phyloP scores from a whole-genome alignment of 768 basidiomycete species.

The Tremella mesenterica region DNA sequence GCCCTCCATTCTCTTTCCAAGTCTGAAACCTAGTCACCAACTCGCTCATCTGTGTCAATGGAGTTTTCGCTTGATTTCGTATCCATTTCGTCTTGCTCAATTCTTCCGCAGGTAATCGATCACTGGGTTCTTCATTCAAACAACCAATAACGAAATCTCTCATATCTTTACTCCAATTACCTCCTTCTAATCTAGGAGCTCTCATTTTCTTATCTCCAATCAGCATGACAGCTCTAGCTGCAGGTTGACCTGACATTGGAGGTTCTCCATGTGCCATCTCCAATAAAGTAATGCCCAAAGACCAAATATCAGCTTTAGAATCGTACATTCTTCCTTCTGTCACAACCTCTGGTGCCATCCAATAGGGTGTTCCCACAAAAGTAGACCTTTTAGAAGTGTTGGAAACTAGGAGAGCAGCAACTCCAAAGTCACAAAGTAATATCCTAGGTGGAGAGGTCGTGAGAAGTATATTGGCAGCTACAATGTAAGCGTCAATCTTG shows the following conservation, averaged over 20 bases:
- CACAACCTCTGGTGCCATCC: constrained; percentile 99
- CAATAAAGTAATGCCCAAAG: constrained; percentile 86
- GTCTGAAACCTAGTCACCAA: constrained; percentile 68
- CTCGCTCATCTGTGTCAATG: constrained; percentile 65
- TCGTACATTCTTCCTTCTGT: constrained; percentile 82
- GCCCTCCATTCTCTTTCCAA: constrained; percentile 60
- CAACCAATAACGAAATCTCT: constrained; percentile 77
- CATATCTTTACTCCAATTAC: constrained; percentile 73
- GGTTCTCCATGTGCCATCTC: constrained; percentile 97
- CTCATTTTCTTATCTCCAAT: constrained; percentile 63
- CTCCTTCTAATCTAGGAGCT: constrained; percentile 70
- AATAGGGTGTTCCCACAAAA: constrained; percentile 92
- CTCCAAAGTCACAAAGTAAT: constrained; percentile 96
- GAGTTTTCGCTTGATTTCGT: constrained; percentile 59
- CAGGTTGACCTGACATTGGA: constrained; percentile 75
- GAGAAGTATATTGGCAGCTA: constrained; percentile 86
- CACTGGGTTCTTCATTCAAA: constrained; percentile 63
- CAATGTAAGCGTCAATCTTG: neutral
- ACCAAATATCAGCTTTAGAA: constrained; percentile 97
- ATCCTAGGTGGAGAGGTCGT: constrained; percentile 72
- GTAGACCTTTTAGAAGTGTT: constrained; percentile 87
- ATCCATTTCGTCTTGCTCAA: constrained; percentile 79
- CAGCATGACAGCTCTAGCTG: constrained; percentile 78
- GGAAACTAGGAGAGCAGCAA: constrained; percentile 72
- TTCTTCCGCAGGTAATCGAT: constrained; percentile 87